A percentile compares a stretch with the other conserved stretches of the same genome.
These are phyloP conservation scores for Calonectria multiphialidica DNA, from an alignment of 2,329 filamentous ascomycete species.

Conservation along the genomic window DNA sequence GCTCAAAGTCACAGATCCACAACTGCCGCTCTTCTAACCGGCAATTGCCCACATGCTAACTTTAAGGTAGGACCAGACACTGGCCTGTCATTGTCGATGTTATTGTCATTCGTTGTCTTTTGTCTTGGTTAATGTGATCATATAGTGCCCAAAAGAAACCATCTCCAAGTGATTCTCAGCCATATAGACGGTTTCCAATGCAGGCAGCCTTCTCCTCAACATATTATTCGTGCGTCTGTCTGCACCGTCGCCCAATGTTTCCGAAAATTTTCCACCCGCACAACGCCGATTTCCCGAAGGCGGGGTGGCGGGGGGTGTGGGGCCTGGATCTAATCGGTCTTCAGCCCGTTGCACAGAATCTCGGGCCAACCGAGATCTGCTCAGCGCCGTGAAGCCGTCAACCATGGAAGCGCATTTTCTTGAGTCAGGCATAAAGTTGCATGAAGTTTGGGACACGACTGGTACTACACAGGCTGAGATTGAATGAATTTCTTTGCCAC, in stretches of 20 bases:
- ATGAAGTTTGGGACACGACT: neutral
- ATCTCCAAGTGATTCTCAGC: neutral
- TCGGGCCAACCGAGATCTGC: neutral
- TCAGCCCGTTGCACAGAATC: neutral
- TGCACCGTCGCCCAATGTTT: neutral
- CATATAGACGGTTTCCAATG: neutral
- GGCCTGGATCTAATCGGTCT: neutral
- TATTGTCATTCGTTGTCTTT: neutral
- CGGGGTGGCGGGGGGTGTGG: neutral
- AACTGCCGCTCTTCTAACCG: neutral
- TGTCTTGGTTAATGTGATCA: neutral
- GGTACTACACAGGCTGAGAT: neutral
- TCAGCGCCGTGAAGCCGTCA: neutral
- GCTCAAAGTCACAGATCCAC: neutral
- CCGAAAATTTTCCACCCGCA: neutral
- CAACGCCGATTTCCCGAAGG: neutral
- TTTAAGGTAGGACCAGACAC: neutral
- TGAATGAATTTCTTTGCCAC: neutral
- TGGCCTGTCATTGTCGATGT: neutral
- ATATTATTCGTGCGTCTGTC: neutral
- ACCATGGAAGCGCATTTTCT: neutral
- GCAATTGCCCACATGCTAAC: neutral
- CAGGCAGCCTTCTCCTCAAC: neutral
- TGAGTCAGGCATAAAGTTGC: neutral
- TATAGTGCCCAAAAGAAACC: neutral